Base-by-base conservation (phyloP, 306 rosid species). In the Casuarina glauca region DNA sequence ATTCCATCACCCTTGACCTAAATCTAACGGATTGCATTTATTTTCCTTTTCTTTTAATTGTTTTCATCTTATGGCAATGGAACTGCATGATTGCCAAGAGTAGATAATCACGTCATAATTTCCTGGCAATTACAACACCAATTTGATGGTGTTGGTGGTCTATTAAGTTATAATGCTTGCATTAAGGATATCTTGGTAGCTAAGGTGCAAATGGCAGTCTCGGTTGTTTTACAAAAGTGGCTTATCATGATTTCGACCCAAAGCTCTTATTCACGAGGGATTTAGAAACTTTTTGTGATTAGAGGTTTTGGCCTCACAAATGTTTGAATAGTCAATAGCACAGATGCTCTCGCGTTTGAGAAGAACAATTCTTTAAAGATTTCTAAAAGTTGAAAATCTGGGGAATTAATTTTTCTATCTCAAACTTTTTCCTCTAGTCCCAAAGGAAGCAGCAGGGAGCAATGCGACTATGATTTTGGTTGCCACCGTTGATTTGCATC, bases 191-290 rank as follows among this genome's bases (percentile, higher is more conserved):
- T 39, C 46, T 43, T 64, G 13, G 48, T 64, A n/a, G 48, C n/a
- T 6, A 64, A 39, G 70, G 70, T 64, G 19, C 3, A 38, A 64
- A 64, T 64, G 70, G 70, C 16, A 20, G 67, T 60, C 42, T 60
- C 9, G 6, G 70, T 3, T 38, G 16, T 64, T 64, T 42, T 46
- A 16, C 39, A 39, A 32, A 60, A 8, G 9, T 60, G 5, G 66
- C 66, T 60, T 60, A 32, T 32, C 41, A 60, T 60, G 39, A 64
- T 13, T 19, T 15, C 35, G 9, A 26, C 35, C 63, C 35, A n/a
- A 57, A 8, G 9, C 36, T 57, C 4, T 20, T 20, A 20, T 57
- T 9, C 63, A 9, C 3, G 15, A 19, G 20, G 7, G 36, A 8
- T 57, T 57, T 1, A 8, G 63, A 26, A 57, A 57, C 35, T 57